Base-by-base conservation (phyloP, 2,329 filamentous ascomycete species). In the Aspergillus eucalypticola region DNA sequence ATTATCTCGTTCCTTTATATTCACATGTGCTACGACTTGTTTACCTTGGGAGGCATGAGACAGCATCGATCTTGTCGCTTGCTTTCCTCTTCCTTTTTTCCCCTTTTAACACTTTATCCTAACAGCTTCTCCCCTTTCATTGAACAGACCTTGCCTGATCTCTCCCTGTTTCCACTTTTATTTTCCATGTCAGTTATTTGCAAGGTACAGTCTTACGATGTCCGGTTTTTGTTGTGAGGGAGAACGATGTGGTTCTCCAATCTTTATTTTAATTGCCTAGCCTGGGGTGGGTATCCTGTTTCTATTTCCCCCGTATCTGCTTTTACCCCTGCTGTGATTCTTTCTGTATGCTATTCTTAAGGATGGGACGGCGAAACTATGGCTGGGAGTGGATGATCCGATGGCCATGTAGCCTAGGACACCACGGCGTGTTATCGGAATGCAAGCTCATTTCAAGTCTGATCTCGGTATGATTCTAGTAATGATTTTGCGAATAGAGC, bases 281-380 rank as follows among this genome's bases (percentile, higher is more conserved):
- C 57, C 53, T 53, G 58, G 60, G 64, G 60, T 61, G 50, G 60
- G 60, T 62, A 53, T 61, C 51, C 49, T 64, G 49, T 58, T 56
- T 58, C 48, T 67, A 62, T 62, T 46, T 62, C 19, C 66, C 44
- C 44, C 60, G 60, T 64, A 48, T 57, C 62, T 68, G 60, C 54
- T 61, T 58, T 64, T 59, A 62, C 59, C 50, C 58, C 60, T 35
- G 38, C 58, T 64, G 62, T 32, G 23, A 17, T 50, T 50, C 52
- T 64, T 64, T 57, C 57, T 69, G 64, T 63, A 59, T 59, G 67
- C 64, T 67, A 69, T 71, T 62, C 52, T 71, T 68, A 69, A 64
- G 66, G 65, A 64, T 66, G 65, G 67, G 63, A 63, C 63, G 71
- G 71, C 71, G 71, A 73, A 73, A 65, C 58, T 67, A 64, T 52